Evolutionary conservation across 2,329 filamentous ascomycete species (phyloP).

Genomic region (Diplocarpon mali): DNA sequence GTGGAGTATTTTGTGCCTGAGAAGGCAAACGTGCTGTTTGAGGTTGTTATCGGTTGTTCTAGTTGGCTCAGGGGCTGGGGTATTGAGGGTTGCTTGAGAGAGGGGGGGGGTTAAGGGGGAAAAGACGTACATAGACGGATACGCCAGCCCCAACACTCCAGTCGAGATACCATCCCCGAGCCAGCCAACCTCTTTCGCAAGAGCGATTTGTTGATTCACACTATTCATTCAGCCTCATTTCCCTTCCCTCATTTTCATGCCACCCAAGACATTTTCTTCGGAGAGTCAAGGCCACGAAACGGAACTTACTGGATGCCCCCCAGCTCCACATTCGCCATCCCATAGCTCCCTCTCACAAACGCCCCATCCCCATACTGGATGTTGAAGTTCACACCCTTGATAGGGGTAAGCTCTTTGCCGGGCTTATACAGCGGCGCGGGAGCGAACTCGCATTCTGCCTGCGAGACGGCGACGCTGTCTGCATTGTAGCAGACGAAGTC

Average conservation of each 20-base stretch:
- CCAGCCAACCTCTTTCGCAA: constrained; percentile 34
- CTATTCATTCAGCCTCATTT: background rate
- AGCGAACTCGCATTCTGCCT: constrained; percentile 13
- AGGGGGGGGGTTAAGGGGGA: background rate
- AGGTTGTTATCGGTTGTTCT: background rate
- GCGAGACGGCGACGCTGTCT: constrained; percentile 2
- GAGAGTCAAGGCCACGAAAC: background rate
- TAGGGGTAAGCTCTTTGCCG: constrained; percentile 28
- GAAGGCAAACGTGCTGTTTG: constrained; percentile 5
- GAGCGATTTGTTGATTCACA: constrained; percentile 34
- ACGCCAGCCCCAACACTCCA: constrained; percentile 41
- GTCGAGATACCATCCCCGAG: constrained; percentile 34
- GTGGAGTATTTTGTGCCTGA: constrained; percentile 3
- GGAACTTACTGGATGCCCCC: constrained; percentile 31
- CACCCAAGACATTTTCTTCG: background rate
- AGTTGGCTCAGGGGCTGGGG: background rate
- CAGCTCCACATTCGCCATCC: constrained; percentile 32
- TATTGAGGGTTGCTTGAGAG: background rate
- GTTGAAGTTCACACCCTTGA: constrained; percentile 32
- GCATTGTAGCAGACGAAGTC: constrained; percentile 19
- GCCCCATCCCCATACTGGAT: constrained; percentile 35
- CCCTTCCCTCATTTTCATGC: too few relatives aligned
- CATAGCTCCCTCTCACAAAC: constrained; percentile 28
- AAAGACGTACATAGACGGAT: constrained; percentile 30
- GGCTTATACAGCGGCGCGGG: constrained; percentile 7